phyloP scores from a whole-genome alignment of 2,329 filamentous ascomycete genomes.

The Cytospora paraplurivora region DNA sequence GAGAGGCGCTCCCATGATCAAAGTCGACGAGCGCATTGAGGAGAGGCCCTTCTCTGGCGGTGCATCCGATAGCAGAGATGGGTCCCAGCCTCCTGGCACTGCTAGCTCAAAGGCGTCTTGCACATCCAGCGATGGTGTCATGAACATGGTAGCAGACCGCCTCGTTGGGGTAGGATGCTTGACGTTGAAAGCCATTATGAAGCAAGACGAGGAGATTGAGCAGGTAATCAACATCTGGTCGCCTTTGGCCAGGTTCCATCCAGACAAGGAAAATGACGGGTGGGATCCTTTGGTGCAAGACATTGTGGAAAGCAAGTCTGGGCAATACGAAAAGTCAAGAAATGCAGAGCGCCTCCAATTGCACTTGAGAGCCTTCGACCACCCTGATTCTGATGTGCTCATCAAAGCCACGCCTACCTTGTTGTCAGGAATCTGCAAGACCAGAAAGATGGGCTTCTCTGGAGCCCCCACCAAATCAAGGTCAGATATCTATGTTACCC shows the following conservation, averaged over 20 bases:
- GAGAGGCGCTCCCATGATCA: constrained; percentile 54
- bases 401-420: constrained; percentile 87
- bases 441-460: constrained; percentile 89
- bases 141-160: constrained; percentile 60
- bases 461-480: constrained; percentile 84
- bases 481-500: constrained; percentile 92
- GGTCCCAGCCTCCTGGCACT: constrained; percentile 53
- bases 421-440: constrained; percentile 77
- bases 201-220: constrained; percentile 70
- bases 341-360: constrained; percentile 78
- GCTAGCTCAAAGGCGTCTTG: constrained; percentile 53
- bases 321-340: constrained; percentile 72
- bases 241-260: constrained; percentile 54
- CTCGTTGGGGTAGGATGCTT: constrained; percentile 77
- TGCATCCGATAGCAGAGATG: constrained; percentile 49
- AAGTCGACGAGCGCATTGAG: constrained; percentile 57
- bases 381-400: constrained; percentile 75
- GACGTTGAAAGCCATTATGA: constrained; percentile 74
- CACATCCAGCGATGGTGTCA: constrained; percentile 39
- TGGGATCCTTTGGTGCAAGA: constrained; percentile 75
- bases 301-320: constrained; percentile 72
- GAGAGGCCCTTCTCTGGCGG: constrained; percentile 40
- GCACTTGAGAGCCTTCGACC: constrained; percentile 75
- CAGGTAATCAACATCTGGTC: constrained; percentile 79
- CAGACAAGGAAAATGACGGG: constrained; percentile 63